Base-by-base conservation (phyloP, 495 filamentous ascomycete genomes). In the Aspergillus incahuasiensis region DNA sequence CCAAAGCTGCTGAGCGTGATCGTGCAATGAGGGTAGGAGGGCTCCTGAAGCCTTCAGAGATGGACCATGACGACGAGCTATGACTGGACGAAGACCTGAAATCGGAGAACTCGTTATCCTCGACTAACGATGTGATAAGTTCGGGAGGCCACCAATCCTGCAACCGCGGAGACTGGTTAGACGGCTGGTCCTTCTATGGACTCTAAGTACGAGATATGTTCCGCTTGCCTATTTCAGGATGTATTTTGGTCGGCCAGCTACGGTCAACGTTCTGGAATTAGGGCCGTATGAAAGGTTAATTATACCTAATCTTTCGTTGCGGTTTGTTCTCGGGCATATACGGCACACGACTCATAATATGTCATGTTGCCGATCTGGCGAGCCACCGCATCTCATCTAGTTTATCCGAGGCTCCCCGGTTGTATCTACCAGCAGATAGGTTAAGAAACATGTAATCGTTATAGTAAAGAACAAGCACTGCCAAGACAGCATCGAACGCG, bases 11-110 rank as follows among this genome's bases (percentile, higher is more conserved):
- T 2, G 92, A 97, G 69, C 80, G 89, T 59, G 89, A 92, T 69
- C 84, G 90, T 52, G 84, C 87, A n/a, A 86, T 91, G 73, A 95
- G 91, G 72, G 90, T 97, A 39, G 89, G 92, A 54, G 92, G 92
- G 25, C 73, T 97, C 60, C 75, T 97, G 59, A 96, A 97, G 75
- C 92, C 92, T 45, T 90, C 89, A 19, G 92, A 97, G 64, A 83
- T 97, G 64, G 91, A 95, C 49, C 77, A 80, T 55, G 92, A 97
- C 61, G 92, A 96, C 65, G 92, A 96, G 71, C 78, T 97, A 70
- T 96, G 90, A 96, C 87, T 91, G 41, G 75, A 81, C 4, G 68
- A 82, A 62, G 86, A 89, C 65, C 65, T 89, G 18, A 77, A 85
- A 59, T 77, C 74, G 25, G 86, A 89, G 72, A 79, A 65, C 32